Conservation (phyloP, 2,329 filamentous ascomycete genomes). For the Alternaria brassicae region DNA sequence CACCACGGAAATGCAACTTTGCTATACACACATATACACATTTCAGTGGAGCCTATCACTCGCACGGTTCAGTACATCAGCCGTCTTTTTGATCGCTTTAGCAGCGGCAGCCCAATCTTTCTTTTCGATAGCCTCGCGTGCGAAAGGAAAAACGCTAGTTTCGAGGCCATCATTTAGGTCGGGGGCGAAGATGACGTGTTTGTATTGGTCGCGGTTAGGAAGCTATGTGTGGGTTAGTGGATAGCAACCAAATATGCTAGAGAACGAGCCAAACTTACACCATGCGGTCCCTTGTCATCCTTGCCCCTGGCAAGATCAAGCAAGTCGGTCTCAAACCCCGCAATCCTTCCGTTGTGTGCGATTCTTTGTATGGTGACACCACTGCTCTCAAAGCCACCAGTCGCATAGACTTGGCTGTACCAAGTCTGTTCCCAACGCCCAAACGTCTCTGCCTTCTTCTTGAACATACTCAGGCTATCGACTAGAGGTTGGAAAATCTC, state of each 20-base stretch:
- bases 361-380: conserved; percentile 71
- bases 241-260: neutral
- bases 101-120: conserved; percentile 75
- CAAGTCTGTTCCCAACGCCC: conserved; percentile 78
- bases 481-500: conserved; percentile 65
- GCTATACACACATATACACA: neutral
- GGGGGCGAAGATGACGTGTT: conserved; percentile 89
- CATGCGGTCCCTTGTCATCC: conserved; percentile 52
- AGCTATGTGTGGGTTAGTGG: conserved; percentile 52
- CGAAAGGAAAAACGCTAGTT: conserved; percentile 75
- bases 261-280: conserved; percentile 64
- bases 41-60: conserved; percentile 54
- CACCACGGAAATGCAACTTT: conserved; percentile 1
- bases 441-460: conserved; percentile 68
- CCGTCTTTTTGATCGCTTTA: conserved; percentile 73
- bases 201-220: conserved; percentile 88
- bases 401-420: conserved; percentile 73
- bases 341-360: conserved; percentile 80
- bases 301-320: conserved; percentile 73
- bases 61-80: conserved; percentile 70
- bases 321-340: conserved; percentile 80
- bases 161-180: conserved; percentile 76
- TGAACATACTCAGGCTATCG: conserved; percentile 68
- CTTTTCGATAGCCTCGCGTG: conserved; percentile 78
- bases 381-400: conserved; percentile 77